Conservation (phyloP, 768 basidiomycete genomes). For the Cyclocybe aegerita region DNA sequence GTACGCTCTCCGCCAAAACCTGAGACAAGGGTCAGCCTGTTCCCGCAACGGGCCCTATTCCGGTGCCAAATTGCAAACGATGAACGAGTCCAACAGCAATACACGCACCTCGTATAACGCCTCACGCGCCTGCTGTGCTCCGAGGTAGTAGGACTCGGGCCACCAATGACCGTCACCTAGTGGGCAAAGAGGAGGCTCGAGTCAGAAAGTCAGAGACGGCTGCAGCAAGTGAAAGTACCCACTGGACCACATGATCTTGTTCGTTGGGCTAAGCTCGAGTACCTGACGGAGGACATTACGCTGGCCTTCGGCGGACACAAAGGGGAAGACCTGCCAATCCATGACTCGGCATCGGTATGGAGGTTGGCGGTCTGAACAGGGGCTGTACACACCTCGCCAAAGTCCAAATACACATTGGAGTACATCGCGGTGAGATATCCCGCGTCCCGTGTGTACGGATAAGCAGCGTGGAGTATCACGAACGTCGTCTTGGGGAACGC, state of each 20-base stretch:
- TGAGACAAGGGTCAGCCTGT: too few relatives aligned
- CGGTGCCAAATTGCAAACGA: neutral
- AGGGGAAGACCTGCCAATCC: constrained; percentile 56
- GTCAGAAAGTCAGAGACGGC: neutral
- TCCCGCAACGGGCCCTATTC: too few relatives aligned
- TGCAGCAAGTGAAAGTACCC: constrained; percentile 18
- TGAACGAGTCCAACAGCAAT: neutral
- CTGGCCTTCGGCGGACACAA: constrained; percentile 65
- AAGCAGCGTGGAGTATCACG: constrained; percentile 74
- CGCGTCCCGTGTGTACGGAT: constrained; percentile 77
- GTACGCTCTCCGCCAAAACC: constrained; percentile 57
- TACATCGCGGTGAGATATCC: constrained; percentile 76
- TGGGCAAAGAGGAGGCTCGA: neutral
- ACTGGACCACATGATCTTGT: constrained; percentile 85
- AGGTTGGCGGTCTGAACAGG: neutral
- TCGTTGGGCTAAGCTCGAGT: constrained; percentile 71
- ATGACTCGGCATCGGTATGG: neutral
- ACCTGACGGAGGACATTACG: constrained; percentile 56
- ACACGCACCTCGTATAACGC: constrained; percentile 54
- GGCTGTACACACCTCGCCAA: constrained; percentile 56
- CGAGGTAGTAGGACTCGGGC: constrained; percentile 78
- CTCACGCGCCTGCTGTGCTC: constrained; percentile 59
- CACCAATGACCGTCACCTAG: constrained; percentile 69
- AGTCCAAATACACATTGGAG: constrained; percentile 74
- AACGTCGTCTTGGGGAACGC: constrained; percentile 59